Percentiles rank a stretch among this genome's conserved stretches.
phyloP scores from a whole-genome alignment of 2,329 filamentous ascomycete species.

The Neofusicoccum sp. region DNA sequence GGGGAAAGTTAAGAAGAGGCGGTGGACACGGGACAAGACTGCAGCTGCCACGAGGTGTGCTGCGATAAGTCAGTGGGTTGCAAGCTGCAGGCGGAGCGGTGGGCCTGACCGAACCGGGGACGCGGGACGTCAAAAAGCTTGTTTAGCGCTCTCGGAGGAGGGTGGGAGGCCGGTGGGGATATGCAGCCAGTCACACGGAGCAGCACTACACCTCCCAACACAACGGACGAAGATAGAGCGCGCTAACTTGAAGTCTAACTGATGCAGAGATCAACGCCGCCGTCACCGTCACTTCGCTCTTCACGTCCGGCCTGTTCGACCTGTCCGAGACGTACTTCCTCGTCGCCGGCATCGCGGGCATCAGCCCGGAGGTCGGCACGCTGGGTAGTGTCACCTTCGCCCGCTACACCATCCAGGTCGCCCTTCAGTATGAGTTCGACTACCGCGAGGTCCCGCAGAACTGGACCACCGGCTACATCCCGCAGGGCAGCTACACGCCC shows the following conservation, averaged over 20 bases:
- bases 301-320: slow-evolving; percentile 65
- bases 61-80: not conserved
- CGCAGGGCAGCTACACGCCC: slow-evolving; percentile 61
- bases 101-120: slow-evolving; percentile 1
- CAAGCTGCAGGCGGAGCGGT: not conserved
- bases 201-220: too few relatives aligned
- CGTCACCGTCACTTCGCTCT: slow-evolving; percentile 63
- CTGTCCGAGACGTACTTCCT: slow-evolving; percentile 71
- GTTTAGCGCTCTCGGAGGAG: not conserved
- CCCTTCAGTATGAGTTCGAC: slow-evolving; percentile 76
- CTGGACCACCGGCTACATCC: slow-evolving; percentile 69
- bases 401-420: slow-evolving; percentile 72
- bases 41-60: not conserved
- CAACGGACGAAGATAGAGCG: too few relatives aligned
- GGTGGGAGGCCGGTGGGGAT: not conserved
- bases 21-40: not conserved
- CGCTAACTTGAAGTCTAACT: not conserved
- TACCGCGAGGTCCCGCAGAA: slow-evolving; percentile 66
- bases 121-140: not conserved
- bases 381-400: slow-evolving; percentile 68
- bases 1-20: not conserved
- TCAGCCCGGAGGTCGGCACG: slow-evolving; percentile 69
- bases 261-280: slow-evolving; percentile 72
- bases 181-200: not conserved
- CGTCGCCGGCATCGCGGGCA: slow-evolving; percentile 72